Conservation (phyloP, 345 rosid species). For the Linum lewisii region DNA sequence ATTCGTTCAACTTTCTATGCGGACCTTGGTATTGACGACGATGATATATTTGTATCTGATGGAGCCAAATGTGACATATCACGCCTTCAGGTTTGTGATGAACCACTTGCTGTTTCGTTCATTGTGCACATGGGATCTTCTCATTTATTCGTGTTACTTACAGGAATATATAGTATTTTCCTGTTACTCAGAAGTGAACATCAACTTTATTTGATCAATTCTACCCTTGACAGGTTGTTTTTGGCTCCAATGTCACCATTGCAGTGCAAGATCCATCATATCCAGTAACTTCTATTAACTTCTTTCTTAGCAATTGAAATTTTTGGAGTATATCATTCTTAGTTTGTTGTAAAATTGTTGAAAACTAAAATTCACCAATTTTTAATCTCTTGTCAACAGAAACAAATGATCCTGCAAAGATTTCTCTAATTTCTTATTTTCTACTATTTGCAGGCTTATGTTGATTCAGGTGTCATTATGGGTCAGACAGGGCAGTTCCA, state of each 20-base stretch:
- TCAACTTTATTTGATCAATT: neutral
- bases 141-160: neutral
- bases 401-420: neutral
- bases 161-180: no score
- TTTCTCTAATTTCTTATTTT: neutral
- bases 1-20: slow-evolving; percentile 62
- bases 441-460: slow-evolving; percentile 60
- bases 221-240: slow-evolving; percentile 45
- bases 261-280: slow-evolving; percentile 99
- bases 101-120: neutral
- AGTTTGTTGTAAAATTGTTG: neutral
- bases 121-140: neutral
- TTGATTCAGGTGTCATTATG: slow-evolving; percentile 91
- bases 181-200: no score
- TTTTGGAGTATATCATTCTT: neutral
- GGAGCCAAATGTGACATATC: slow-evolving; percentile 97
- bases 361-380: no score
- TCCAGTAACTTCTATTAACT: slow-evolving; percentile 49
- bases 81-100: slow-evolving; percentile 73
- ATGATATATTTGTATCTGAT: slow-evolving; percentile 90
- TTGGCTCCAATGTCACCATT: slow-evolving; percentile 75
- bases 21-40: slow-evolving; percentile 73
- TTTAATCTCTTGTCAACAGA: neutral
- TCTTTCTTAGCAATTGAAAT: neutral
- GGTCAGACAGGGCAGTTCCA: slow-evolving; percentile 81